These are phyloP conservation scores for Coemansia interrupta DNA, from an alignment of 192 early-diverging fungal genomes.

Conservation along the genomic window DNA sequence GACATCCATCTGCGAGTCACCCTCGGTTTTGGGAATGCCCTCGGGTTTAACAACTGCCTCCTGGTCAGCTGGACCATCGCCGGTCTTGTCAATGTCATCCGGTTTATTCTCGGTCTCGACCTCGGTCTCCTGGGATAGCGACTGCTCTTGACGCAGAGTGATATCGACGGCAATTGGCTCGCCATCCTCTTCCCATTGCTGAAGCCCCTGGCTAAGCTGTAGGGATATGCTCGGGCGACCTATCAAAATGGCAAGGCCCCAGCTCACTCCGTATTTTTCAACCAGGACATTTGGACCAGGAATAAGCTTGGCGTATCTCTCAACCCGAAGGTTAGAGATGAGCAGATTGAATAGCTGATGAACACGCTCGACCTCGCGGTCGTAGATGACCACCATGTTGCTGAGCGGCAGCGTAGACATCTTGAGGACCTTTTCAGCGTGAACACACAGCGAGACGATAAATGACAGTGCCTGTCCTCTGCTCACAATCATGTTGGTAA, in stretches of 20 bases:
- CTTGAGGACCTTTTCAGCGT: slow-evolving; percentile 38
- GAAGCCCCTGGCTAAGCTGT: slow-evolving; percentile 23
- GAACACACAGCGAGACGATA: slow-evolving; percentile 30
- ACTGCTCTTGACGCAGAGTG: slow-evolving; percentile 9
- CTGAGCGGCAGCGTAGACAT: slow-evolving; percentile 27
- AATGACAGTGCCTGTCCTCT: slow-evolving; percentile 25
- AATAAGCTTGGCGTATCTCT: slow-evolving; percentile 34
- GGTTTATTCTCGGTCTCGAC: neutral
- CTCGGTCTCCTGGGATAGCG: neutral
- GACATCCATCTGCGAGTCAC: neutral
- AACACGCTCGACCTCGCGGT: slow-evolving; percentile 48
- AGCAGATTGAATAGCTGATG: slow-evolving; percentile 47
- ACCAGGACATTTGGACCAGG: slow-evolving; percentile 37
- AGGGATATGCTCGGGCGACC: slow-evolving; percentile 37
- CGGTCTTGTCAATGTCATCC: neutral
- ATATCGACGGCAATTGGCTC: slow-evolving; percentile 15
- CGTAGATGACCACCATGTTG: slow-evolving; percentile 40
- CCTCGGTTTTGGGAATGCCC: neutral
- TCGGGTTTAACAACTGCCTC: neutral
- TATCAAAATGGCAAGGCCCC: slow-evolving; percentile 43
- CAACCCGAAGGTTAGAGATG: slow-evolving; percentile 36
- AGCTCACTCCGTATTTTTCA: slow-evolving; percentile 28
- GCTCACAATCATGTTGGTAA: slow-evolving; percentile 26
- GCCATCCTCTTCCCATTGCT: slow-evolving; percentile 41
- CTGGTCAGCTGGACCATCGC: neutral